phyloP scores from a whole-genome alignment of 1,284 basidiomycete species.

The Coriolopsis trogii region DNA sequence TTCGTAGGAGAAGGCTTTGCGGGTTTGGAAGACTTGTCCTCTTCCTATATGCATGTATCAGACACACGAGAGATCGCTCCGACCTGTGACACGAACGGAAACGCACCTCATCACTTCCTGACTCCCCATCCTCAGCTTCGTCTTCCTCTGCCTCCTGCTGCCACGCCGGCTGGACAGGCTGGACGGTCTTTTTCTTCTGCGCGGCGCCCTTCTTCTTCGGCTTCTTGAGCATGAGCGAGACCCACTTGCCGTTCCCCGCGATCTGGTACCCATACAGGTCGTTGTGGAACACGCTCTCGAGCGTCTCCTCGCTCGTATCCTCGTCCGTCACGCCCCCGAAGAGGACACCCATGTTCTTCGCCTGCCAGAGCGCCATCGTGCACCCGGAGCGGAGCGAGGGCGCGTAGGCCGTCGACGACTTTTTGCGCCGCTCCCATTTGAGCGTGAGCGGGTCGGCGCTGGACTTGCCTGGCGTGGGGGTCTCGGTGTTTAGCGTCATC shows the following conservation, averaged over 20 bases:
- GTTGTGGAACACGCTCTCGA: constrained; percentile 87
- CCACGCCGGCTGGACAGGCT: constrained; percentile 15
- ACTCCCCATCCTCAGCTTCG: constrained; percentile 36
- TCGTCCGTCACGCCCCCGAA: constrained; percentile 95
- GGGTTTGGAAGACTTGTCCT: constrained; percentile 12
- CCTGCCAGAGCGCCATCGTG: constrained; percentile 82
- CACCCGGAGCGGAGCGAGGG: constrained; percentile 78
- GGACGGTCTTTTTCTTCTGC: constrained; percentile 39
- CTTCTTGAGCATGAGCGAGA: constrained; percentile 72
- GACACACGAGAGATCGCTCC: too few species aligned
- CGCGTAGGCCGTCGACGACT: constrained; percentile 70
- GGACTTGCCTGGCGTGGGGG: constrained; percentile 36
- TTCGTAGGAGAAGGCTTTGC: constrained; percentile 1
- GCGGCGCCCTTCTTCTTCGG: constrained; percentile 54
- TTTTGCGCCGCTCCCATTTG: constrained; percentile 89
- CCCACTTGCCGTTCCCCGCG: constrained; percentile 79
- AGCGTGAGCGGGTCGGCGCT: constrained; percentile 52
- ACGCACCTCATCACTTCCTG: constrained; percentile 30
- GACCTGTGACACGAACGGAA: too few species aligned
- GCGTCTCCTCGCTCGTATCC: constrained; percentile 83
- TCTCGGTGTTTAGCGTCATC: constrained; percentile 38
- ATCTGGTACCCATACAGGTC: constrained; percentile 87
- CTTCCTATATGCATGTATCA: too few species aligned
- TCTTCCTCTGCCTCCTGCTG: constrained; percentile 38
- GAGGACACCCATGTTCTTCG: constrained; percentile 73